These are phyloP conservation scores for Medicago lupulina DNA, from an alignment of 306 rosid genomes.

Conservation along the genomic window DNA sequence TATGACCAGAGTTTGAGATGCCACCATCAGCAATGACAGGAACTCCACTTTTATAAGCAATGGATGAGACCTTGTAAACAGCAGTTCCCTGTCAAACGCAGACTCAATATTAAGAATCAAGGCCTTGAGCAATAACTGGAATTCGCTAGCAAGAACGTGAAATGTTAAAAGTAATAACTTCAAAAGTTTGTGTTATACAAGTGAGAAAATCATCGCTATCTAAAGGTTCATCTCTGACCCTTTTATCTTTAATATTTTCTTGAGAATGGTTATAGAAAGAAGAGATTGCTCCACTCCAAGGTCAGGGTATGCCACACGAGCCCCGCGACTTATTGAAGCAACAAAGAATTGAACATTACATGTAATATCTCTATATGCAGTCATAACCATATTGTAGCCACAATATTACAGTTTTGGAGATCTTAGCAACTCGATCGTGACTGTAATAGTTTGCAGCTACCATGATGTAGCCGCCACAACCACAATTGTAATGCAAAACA, in stretches of 20 bases:
- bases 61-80: constrained; percentile 80
- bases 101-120: constrained; percentile 12
- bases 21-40: constrained; percentile 98
- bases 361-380: background rate
- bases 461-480: background rate
- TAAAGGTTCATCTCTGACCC: background rate
- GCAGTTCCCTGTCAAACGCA: constrained; percentile 72
- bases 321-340: background rate
- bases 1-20: constrained; percentile 88
- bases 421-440: background rate
- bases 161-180: background rate
- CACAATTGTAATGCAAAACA: background rate
- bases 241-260: background rate
- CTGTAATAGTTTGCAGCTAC: background rate
- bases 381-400: background rate
- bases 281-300: background rate
- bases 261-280: background rate
- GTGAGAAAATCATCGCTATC: constrained; percentile 9
- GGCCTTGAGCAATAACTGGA: background rate
- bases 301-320: background rate
- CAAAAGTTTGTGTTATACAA: background rate
- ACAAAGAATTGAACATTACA: background rate
- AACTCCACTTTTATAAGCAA: constrained; percentile 76
- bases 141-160: constrained; percentile 9
- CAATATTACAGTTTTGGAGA: background rate